Evolutionary conservation across 179 eudicot genomes (phyloP), one percentile per base, ranked within the genome.

Genomic region (Silene noctiflora): DNA sequence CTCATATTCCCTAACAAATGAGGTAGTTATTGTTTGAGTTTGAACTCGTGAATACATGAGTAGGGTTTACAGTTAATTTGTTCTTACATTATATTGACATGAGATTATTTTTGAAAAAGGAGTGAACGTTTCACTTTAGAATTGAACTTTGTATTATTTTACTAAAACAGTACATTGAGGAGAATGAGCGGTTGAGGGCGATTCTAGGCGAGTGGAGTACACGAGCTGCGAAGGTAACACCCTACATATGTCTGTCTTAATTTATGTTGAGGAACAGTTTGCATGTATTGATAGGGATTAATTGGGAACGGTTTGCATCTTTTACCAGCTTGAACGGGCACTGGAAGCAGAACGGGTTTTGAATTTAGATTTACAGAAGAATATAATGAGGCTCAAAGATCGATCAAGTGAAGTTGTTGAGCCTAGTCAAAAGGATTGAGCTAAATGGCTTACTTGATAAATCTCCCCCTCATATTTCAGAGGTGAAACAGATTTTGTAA

Each of bases 201-300:
- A 92, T 93, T 75, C 70, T 95, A 55, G 91, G 91, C 51, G 99
- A 95, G 84, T 95, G 99, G 99, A 95, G 99, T 77, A 78, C 88
- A 35, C 83, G 99, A 75, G 96, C 99, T 72, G 99, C 99, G 12
- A 95, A 95, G 98, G 99, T 93, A 84, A 58, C 55, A 59, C 33
- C 61, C 19, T 69, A 22, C 39, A 3, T 20, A 5, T 13, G 19
- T 59, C 9, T 59, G 42, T 39, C 20, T 4, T 24, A n/a, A 22
- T 22, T 48, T 12, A 46, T 16, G 20, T 20, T 13, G 10, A 53
- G 53, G 22, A 25, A 25, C 14, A 19, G 12, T 51, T 63, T 31
- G 29, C 42, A 39, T 19, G 25, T 31, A 55, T 35, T 60, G 17
- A 78, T 71, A 29, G 22, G 20, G 35, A 16, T 17, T 59, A 19